phyloP scores from a whole-genome alignment of 495 filamentous ascomycete genomes.

The Monascus purpureus region DNA sequence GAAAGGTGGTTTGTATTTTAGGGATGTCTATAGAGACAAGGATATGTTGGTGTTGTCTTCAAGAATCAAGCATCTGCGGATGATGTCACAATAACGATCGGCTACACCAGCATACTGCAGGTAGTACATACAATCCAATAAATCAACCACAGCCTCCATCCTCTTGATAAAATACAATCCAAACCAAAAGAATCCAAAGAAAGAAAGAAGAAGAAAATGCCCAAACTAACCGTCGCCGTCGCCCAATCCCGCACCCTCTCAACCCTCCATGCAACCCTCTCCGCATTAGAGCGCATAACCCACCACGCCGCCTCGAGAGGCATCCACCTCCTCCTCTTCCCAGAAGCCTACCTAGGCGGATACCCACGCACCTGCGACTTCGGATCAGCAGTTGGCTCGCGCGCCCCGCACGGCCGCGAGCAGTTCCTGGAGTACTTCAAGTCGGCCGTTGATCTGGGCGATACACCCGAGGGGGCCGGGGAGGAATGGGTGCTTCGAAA shows the following conservation, averaged over 20 bases:
- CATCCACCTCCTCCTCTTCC: conserved; percentile 72
- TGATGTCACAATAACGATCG: too few relatives aligned
- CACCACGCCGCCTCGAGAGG: conserved; percentile 23
- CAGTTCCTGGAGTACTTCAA: conserved; percentile 77
- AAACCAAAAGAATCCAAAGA: conserved; percentile 4
- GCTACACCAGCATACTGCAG: too few relatives aligned
- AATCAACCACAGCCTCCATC: too few relatives aligned
- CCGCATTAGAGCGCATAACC: conserved; percentile 44
- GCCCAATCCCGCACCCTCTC: conserved; percentile 61
- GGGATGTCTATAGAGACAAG: too few relatives aligned
- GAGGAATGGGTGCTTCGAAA: conserved; percentile 55
- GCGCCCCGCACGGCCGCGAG: conserved; percentile 56
- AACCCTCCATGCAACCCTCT: conserved; percentile 51
- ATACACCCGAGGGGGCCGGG: conserved; percentile 62
- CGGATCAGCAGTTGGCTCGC: conserved; percentile 56
- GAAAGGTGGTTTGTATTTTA: too few relatives aligned
- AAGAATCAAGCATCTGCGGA: too few relatives aligned
- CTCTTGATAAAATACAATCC: too few relatives aligned
- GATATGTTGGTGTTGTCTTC: too few relatives aligned
- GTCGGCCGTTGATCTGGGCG: conserved; percentile 69
- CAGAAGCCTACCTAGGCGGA: conserved; percentile 86
- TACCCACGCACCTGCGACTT: conserved; percentile 81
- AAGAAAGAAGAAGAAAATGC: conserved; percentile 11
- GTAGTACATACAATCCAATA: too few relatives aligned
- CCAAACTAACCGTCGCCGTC: conserved; percentile 55